Evolutionary conservation across 2,329 filamentous ascomycete genomes (phyloP).

Genomic region (Fusarium sp.): DNA sequence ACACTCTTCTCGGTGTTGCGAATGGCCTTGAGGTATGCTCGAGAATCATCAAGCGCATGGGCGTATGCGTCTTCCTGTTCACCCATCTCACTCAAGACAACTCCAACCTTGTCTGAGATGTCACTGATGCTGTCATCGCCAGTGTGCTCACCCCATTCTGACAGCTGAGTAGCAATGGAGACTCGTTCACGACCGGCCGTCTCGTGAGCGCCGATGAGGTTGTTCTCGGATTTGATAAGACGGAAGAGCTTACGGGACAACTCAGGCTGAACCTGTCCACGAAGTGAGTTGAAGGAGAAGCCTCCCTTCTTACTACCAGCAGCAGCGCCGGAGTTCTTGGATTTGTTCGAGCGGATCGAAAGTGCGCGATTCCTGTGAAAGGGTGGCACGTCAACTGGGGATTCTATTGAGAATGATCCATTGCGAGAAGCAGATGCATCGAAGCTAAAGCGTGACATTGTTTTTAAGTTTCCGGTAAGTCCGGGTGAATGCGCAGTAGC

Average conservation of each 20-base stretch:
- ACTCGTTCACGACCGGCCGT: constrained; percentile 85
- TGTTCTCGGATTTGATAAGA: constrained; percentile 95
- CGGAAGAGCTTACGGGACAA: constrained; percentile 89
- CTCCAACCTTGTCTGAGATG: constrained; percentile 94
- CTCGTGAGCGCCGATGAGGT: constrained; percentile 86
- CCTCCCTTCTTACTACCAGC: constrained; percentile 62
- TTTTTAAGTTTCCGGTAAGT: background rate
- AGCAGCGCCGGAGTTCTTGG: constrained; percentile 54
- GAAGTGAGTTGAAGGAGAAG: constrained; percentile 88
- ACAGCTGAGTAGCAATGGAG: constrained; percentile 88
- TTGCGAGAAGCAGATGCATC: constrained; percentile 45
- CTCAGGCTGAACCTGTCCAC: constrained; percentile 86
- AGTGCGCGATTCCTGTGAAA: constrained; percentile 76
- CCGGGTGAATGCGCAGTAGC: background rate
- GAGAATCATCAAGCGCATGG: constrained; percentile 86
- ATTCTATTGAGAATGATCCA: constrained; percentile 36
- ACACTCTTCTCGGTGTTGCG: constrained; percentile 96
- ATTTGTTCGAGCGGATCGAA: constrained; percentile 76
- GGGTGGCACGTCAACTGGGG: constrained; percentile 44
- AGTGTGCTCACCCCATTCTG: constrained; percentile 95
- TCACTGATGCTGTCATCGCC: constrained; percentile 88
- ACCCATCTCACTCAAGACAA: constrained; percentile 90
- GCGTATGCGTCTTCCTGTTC: constrained; percentile 93
- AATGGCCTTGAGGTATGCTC: constrained; percentile 87
- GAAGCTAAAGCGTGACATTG: constrained; percentile 52